Evolutionary conservation across 148 eudicot species (phyloP).

Genomic region (Dysphania ambrosioides): DNA sequence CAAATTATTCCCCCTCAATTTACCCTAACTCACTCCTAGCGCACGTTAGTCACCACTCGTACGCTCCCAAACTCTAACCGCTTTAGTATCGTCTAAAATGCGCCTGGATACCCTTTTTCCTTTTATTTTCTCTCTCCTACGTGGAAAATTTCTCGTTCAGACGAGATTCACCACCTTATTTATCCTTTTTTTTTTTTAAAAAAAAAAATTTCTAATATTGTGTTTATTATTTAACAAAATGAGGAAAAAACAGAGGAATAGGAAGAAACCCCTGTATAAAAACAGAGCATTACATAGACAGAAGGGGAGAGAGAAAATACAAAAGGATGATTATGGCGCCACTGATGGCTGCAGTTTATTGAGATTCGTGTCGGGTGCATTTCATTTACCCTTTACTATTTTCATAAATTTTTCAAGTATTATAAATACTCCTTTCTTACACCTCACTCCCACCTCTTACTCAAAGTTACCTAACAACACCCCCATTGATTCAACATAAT

Average conservation of each 20-base stretch:
- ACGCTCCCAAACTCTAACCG: conserved; percentile 20
- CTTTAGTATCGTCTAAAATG: conserved; percentile 19
- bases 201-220: no score
- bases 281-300: conserved; percentile 23
- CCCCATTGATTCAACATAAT: neutral
- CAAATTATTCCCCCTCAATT: neutral
- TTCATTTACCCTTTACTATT: conserved; percentile 14
- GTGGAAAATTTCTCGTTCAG: neutral
- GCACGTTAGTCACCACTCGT: conserved; percentile 11
- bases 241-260: neutral
- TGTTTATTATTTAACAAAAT: no score
- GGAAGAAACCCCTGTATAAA: conserved; percentile 16
- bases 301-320: no score
- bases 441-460: neutral
- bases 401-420: conserved; percentile 15
- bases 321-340: conserved; percentile 31
- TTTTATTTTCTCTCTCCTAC: neutral
- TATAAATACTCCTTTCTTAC: neutral
- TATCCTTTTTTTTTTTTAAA: neutral
- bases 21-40: neutral
- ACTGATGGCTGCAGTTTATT: conserved; percentile 26
- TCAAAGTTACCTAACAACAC: no score
- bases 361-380: conserved; percentile 29
- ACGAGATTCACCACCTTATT: conserved; percentile 23
- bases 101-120: conserved; percentile 11